Evolutionary conservation across 805 yeast genomes (phyloP), one percentile per base, ranked within the genome.

Genomic region (Yarrowia sp.): DNA sequence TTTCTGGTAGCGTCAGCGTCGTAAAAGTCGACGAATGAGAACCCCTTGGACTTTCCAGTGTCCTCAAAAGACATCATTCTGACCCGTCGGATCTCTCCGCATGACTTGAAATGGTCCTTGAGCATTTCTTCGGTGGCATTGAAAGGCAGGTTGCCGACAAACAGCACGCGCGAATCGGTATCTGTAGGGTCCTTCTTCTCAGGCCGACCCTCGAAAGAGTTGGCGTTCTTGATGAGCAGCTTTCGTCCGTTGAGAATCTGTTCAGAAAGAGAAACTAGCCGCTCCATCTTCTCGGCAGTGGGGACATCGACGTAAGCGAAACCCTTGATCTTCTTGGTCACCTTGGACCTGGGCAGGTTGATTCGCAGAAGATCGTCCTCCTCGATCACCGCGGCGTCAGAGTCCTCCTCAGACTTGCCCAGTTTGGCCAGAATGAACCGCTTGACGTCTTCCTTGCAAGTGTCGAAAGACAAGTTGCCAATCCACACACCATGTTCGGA

Each of bases 61-160:
- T 94, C 99, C 79, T 95, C 92, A 78, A 94, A 94, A n/a, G 99
- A 93, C 3, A 98, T 98, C 96, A 93, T 94, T 77, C 99, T 85
- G 66, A 94, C 86, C 71, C 86, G 86, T 36, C 82, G 79, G 69
- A 96, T 94, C 70, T 90, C 92, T 46, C 98, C 98, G 79, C 97
- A 92, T 74, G 89, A 94, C 77, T 89, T 89, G 81, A 94, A 94
- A 70, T 91, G 97, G 72, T 86, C 89, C 71, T 86, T 87, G 52
- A 94, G 80, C 70, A 87, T 78, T 38, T 90, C 96, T 70, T 89
- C 87, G 0, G 96, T 90, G 10, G 98, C 91, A 75, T 93, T 98
- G 74, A 92, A 95, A 0, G 98, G 88, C 53, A 95, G 81, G 76
- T 95, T 95, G 52, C 99, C 98, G 19, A 94, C 96, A 75, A 95